Conservation (phyloP, 2,329 filamentous ascomycete species). For the Alternaria angustiovoidea region DNA sequence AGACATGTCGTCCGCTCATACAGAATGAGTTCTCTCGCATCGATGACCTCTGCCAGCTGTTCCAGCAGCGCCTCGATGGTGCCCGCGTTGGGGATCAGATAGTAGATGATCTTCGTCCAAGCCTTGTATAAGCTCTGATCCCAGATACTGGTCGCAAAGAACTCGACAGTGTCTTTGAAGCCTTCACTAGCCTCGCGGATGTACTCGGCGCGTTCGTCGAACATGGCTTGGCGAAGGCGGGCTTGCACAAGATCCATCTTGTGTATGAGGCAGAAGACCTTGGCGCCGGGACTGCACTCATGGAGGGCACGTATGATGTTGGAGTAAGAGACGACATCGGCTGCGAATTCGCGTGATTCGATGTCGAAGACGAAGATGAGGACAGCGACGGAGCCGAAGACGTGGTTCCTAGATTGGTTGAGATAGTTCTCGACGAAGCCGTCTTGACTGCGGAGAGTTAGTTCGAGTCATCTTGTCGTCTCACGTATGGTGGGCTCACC, state of each 20-base stretch:
- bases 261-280: conserved; percentile 95
- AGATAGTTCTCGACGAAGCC: conserved; percentile 99
- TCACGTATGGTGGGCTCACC: conserved; percentile 57
- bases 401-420: conserved; percentile 91
- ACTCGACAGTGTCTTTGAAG: conserved; percentile 73
- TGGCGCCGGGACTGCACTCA: conserved; percentile 81
- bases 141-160: conserved; percentile 97
- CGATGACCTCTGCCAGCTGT: conserved; percentile 82
- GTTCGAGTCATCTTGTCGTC: background rate
- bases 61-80: conserved; percentile 87
- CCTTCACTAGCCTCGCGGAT: conserved; percentile 77
- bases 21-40: conserved; percentile 91
- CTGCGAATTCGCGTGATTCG: conserved; percentile 91
- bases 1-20: conserved; percentile 97
- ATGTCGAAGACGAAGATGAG: conserved; percentile 99
- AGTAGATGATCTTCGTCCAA: conserved; percentile 98
- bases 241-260: conserved; percentile 97
- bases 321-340: conserved; percentile 90
- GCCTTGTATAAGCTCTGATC: conserved; percentile 98
- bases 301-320: conserved; percentile 87
- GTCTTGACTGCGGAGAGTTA: conserved; percentile 72
- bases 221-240: conserved; percentile 79
- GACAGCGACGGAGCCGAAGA: conserved; percentile 95
- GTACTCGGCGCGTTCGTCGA: conserved; percentile 80
- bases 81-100: conserved; percentile 90